phyloP scores from a whole-genome alignment of 805 yeast species.

The Candida lessepsii region DNA sequence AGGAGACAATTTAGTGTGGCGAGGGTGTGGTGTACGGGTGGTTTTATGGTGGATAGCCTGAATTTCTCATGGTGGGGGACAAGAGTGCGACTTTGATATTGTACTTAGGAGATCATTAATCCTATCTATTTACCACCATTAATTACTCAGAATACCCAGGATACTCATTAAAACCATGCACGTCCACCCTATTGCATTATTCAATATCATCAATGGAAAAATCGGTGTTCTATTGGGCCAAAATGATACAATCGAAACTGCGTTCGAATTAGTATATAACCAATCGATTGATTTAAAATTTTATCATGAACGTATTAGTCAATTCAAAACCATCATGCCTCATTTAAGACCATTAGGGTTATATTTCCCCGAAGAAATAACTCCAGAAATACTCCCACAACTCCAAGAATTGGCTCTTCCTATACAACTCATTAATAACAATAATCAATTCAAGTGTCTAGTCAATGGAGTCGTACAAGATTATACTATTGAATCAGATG shows the following conservation, averaged over 20 bases:
- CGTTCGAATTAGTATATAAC: constrained; percentile 27
- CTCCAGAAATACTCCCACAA: background rate
- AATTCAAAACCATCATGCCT: constrained; percentile 30
- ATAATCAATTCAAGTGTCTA: constrained; percentile 6
- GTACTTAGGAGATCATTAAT: too few relatives aligned
- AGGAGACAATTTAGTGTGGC: background rate
- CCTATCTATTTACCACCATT: too few relatives aligned
- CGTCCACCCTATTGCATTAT: constrained; percentile 27
- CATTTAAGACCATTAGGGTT: constrained; percentile 28
- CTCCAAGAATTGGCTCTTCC: constrained; percentile 6
- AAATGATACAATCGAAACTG: constrained; percentile 15
- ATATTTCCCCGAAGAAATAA: constrained; percentile 20
- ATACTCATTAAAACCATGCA: background rate
- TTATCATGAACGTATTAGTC: constrained; percentile 25
- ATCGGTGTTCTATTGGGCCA: constrained; percentile 10
- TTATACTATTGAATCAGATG: constrained; percentile 24
- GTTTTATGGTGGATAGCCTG: too few relatives aligned
- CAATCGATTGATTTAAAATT: constrained; percentile 22
- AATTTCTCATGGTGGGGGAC: too few relatives aligned
- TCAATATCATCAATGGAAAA: constrained; percentile 26
- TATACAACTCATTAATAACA: background rate
- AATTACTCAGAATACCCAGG: background rate
- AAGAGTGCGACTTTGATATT: too few relatives aligned
- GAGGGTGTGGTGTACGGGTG: too few relatives aligned
- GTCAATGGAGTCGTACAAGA: constrained; percentile 8